Base-by-base conservation (phyloP, 352 stramenopile genomes). In the Globisporangium acanthophoron region DNA sequence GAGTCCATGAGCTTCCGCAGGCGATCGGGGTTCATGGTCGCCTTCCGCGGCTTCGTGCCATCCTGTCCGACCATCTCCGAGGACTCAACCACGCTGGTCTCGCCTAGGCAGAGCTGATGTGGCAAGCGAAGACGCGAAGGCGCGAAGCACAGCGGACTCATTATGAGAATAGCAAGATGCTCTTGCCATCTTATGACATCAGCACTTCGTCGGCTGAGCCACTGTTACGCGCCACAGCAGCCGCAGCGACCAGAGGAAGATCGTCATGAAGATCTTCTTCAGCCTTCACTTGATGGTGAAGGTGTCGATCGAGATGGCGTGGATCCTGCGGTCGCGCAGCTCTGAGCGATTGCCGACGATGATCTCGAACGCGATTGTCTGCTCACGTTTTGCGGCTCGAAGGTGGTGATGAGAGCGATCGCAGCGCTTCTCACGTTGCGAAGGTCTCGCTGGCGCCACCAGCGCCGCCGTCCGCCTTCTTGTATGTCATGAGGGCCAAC, bases 1-100 rank as follows among this genome's bases (percentile, higher is more conserved):
- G 66, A 78, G 57, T 89, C 78, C 27, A 89, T 77, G 37, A 89
- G 67, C 50, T 83, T 80, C n/a, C 62, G 76, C 24, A 89, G 66
- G 24, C 78, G 64, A n/a, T 69, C 65, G 1, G 76, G 78, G 39
- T 88, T 67, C 56, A 85, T 70, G 12, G 78, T 72, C 54, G 68
- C 72, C 56, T 71, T 79, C 11, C 53, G 45, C 20, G 61, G 54
- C 47, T 68, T 79, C n/a, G 40, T 37, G n/a, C 0, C 57, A 65
- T 70, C 24, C 11, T 54, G 24, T 16, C 44, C 39, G 7, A 20
- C 18, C 59, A 59, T 64, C 20, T 64, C 35, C 1, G 43, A 47
- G 18, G 43, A 8, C 5, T n/a, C 20, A n/a, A 13, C 24, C 11
- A 45, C 8, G 8, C 1, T 45, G 18, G 6, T 27, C 43, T 27